Evolutionary conservation across 225 moss, liverwort and hornwort genomes (phyloP).

Genomic region (Asterella californica): DNA sequence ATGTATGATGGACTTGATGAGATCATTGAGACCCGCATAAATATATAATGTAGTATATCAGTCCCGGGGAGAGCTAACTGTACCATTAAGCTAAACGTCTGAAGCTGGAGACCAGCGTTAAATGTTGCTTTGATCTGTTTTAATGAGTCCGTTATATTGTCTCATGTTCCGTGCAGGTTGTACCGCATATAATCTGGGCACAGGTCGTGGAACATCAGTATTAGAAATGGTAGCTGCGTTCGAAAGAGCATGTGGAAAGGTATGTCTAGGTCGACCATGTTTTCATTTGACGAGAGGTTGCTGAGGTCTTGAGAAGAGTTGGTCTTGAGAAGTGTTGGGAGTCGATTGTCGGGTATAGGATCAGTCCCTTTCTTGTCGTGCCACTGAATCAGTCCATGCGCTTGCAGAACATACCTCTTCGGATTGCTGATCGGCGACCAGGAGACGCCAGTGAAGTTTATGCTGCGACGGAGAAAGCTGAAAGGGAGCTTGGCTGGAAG

Average conservation of each 20-base stretch:
- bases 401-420: slow-evolving; percentile 72
- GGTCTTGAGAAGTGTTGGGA: background rate
- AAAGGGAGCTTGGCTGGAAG: slow-evolving; percentile 79
- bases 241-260: slow-evolving; percentile 92
- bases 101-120: background rate
- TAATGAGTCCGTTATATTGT: background rate
- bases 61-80: background rate
- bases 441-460: slow-evolving; percentile 92
- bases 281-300: background rate
- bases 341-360: background rate
- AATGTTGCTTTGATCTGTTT: background rate
- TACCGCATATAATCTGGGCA: slow-evolving; percentile 83
- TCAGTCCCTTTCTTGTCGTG: background rate
- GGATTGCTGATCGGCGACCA: slow-evolving; percentile 66
- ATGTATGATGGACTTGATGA: background rate
- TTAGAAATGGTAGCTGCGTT: slow-evolving; percentile 91
- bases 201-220: slow-evolving; percentile 94
- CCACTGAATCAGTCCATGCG: background rate
- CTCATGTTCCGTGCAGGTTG: slow-evolving; percentile 50
- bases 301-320: background rate
- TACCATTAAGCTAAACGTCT: background rate
- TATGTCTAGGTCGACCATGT: slow-evolving; percentile 17
- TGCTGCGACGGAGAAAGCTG: slow-evolving; percentile 73
- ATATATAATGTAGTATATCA: background rate
- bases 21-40: background rate